Percentiles rank a stretch among this genome's conserved stretches.
These are phyloP conservation scores for Coniferiporia weirii DNA, from an alignment of 1,284 basidiomycete genomes.

Conservation along the genomic window DNA sequence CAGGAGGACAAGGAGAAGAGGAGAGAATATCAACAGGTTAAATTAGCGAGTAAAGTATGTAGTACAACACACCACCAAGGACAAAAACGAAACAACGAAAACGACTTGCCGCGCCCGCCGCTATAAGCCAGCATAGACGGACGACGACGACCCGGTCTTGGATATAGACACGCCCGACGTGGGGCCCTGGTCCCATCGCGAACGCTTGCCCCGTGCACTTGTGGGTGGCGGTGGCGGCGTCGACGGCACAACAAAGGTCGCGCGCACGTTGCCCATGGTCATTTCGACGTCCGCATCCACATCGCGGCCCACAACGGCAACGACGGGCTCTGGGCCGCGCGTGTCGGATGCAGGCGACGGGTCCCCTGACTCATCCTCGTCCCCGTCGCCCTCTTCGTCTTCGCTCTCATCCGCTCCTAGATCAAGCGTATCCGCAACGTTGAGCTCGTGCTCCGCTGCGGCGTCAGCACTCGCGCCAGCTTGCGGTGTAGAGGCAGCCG, in stretches of 20 bases:
- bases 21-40: no score
- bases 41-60: no score
- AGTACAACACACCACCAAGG: no score
- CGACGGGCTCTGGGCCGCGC: constrained; percentile 22
- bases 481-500: constrained; percentile 20
- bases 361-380: constrained; percentile 24
- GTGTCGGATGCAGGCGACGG: constrained; percentile 16
- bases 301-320: constrained; percentile 21
- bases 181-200: constrained; percentile 6
- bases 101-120: background rate
- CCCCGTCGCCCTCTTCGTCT: constrained; percentile 22
- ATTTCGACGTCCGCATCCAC: constrained; percentile 21
- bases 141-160: background rate
- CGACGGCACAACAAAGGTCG: background rate
- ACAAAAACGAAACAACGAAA: background rate
- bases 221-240: background rate
- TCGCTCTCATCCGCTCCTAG: constrained; percentile 27
- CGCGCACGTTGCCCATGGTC: background rate
- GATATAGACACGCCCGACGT: background rate
- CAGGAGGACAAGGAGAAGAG: no score
- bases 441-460: constrained; percentile 18
- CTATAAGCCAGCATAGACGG: constrained; percentile 2
- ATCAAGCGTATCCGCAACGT: constrained; percentile 42
- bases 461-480: constrained; percentile 23
- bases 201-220: background rate